phyloP scores from a whole-genome alignment of 2,329 filamentous ascomycete genomes.

The Coleophoma crateriformis region DNA sequence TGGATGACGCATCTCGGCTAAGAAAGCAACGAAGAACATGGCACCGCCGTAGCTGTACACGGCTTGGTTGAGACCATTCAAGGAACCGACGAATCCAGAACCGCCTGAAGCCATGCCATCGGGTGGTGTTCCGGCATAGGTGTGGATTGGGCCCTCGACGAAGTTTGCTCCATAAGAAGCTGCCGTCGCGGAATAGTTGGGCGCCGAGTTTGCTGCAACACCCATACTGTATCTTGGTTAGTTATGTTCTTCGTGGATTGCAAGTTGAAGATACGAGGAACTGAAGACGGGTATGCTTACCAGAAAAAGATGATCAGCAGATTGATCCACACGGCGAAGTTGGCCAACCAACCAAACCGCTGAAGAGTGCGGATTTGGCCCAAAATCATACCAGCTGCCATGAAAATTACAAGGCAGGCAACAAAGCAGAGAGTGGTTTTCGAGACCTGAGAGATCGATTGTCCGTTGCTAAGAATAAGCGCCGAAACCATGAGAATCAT shows the following conservation, averaged over 20 bases:
- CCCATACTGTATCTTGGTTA: conserved; percentile 38
- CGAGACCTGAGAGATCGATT: conserved; percentile 49
- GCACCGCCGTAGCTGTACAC: conserved; percentile 54
- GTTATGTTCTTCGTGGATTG: background rate
- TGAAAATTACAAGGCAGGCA: conserved; percentile 44
- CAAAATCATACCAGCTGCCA: conserved; percentile 42
- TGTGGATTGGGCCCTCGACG: conserved; percentile 22
- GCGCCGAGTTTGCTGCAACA: conserved; percentile 40
- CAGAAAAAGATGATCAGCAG: conserved; percentile 45
- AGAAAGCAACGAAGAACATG: conserved; percentile 51
- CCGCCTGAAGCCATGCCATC: conserved; percentile 35
- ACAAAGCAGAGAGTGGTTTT: conserved; percentile 45
- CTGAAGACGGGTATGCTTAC: conserved; percentile 10
- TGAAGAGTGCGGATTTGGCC: conserved; percentile 52
- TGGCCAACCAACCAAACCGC: conserved; percentile 48
- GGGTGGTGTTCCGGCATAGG: conserved; percentile 32
- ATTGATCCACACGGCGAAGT: conserved; percentile 50
- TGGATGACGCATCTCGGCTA: conserved; percentile 46
- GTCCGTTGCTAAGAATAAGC: conserved; percentile 46
- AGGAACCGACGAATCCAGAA: conserved; percentile 35
- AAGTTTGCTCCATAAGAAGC: conserved; percentile 25
- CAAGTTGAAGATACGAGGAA: background rate
- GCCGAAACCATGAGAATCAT: conserved; percentile 45
- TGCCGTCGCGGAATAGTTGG: conserved; percentile 36
- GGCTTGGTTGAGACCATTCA: conserved; percentile 47